These are phyloP conservation scores for Paramecium caudatum DNA, from an alignment of 73 alveolate genomes.

Conservation along the genomic window DNA sequence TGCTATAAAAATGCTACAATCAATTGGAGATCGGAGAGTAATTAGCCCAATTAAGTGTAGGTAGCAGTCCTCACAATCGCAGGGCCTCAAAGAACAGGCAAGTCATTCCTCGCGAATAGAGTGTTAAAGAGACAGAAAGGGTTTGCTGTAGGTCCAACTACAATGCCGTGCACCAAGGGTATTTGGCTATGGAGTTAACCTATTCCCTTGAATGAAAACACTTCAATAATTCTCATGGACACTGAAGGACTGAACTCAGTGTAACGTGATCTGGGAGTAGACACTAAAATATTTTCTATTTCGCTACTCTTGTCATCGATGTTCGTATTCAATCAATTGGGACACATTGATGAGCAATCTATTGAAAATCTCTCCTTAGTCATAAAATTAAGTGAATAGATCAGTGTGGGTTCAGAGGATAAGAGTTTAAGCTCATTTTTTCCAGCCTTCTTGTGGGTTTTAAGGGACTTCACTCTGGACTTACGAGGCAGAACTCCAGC, in stretches of 20 bases:
- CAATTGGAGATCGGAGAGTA: constrained; percentile 66
- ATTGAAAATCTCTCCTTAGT: constrained; percentile 92
- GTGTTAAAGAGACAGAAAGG: constrained; percentile 89
- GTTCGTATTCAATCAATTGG: constrained; percentile 91
- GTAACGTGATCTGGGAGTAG: constrained; percentile 88
- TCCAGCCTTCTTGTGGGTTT: constrained; percentile 94
- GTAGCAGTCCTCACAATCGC: constrained; percentile 92
- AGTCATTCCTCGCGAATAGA: constrained; percentile 92
- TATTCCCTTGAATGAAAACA: constrained; percentile 78
- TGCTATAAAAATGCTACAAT: constrained; percentile 56
- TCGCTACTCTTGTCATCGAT: constrained; percentile 89
- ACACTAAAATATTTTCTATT: constrained; percentile 93
- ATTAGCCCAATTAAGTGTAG: constrained; percentile 34
- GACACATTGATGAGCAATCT: constrained; percentile 93
- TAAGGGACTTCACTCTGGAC: constrained; percentile 93
- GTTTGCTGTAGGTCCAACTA: constrained; percentile 93
- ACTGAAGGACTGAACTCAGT: constrained; percentile 96
- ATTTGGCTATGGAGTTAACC: constrained; percentile 98
- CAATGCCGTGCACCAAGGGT: constrained; percentile 97
- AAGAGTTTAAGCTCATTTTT: constrained; percentile 86
- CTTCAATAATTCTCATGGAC: constrained; percentile 89
- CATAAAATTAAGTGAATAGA: constrained; percentile 88
- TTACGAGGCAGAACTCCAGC: constrained; percentile 87
- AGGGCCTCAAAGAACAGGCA: constrained; percentile 96
- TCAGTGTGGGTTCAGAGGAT: constrained; percentile 83